These are phyloP conservation scores for Vitis vinifera DNA, from an alignment of 164 flowering plant genomes.

Conservation along the genomic window ASM3070453v1 NC_081805.1:5581501-5582000, in stretches of 20 bases:
- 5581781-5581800: conserved; percentile 29
- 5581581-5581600: conserved; percentile 78
- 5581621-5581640: conserved; percentile 59
- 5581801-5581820: conserved; percentile 95
- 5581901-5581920: conserved; percentile 92
- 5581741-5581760: conserved; percentile 41
- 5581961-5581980: conserved; percentile 80
- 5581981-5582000: conserved; percentile 48
- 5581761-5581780: conserved; percentile 57
- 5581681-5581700: conserved; percentile 86
- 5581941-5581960: conserved; percentile 57
- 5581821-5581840: conserved; percentile 84
- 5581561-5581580: conserved; percentile 91
- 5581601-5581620: conserved; percentile 79
- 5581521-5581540: conserved; percentile 71
- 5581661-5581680: conserved; percentile 66
- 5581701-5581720: conserved; percentile 94
- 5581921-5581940: conserved; percentile 81
- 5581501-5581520: conserved; percentile 57
- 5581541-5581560: conserved; percentile 82
- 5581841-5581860: conserved; percentile 62
- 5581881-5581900: conserved; percentile 93
- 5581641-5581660: conserved; percentile 88
- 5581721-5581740: conserved; percentile 63
- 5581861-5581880: conserved; percentile 33